Conservation (phyloP, 768 basidiomycete genomes). For the Trametes cubensis region DNA sequence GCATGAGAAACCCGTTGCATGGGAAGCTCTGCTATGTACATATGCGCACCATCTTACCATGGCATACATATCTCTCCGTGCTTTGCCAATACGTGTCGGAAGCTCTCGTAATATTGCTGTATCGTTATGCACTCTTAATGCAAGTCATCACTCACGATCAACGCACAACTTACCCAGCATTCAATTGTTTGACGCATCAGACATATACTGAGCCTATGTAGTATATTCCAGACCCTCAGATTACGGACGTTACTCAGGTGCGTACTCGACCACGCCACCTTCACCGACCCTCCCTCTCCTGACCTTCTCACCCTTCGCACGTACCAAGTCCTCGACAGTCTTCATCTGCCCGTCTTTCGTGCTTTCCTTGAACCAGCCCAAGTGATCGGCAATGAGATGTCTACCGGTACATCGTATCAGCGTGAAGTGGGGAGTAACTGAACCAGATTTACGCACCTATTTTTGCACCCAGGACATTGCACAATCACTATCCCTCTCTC, state of each 20-base stretch:
- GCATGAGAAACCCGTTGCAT: slow-evolving; percentile 1
- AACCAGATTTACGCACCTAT: slow-evolving; percentile 55
- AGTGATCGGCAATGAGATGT: slow-evolving; percentile 86
- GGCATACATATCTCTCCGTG: background rate
- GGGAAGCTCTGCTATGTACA: slow-evolving; percentile 4
- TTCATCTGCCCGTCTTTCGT: slow-evolving; percentile 71
- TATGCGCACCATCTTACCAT: background rate
- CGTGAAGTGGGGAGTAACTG: background rate
- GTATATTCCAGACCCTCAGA: background rate
- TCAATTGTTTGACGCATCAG: too few relatives aligned
- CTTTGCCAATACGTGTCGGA: background rate
- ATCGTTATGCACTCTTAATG: slow-evolving; percentile 15
- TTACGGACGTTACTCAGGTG: slow-evolving; percentile 25
- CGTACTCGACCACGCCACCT: slow-evolving; percentile 60
- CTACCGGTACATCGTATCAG: slow-evolving; percentile 46
- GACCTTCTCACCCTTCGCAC: slow-evolving; percentile 78
- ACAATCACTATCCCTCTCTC: slow-evolving; percentile 87
- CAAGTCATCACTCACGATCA: background rate
- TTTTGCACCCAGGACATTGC: slow-evolving; percentile 89
- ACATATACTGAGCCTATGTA: background rate
- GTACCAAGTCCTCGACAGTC: slow-evolving; percentile 84
- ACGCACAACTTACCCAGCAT: too few relatives aligned
- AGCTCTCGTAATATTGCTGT: background rate
- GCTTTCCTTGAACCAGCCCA: slow-evolving; percentile 89
- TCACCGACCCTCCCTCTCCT: slow-evolving; percentile 43